phyloP scores from a whole-genome alignment of 345 rosid species.

The Kernera saxatilis region DNA sequence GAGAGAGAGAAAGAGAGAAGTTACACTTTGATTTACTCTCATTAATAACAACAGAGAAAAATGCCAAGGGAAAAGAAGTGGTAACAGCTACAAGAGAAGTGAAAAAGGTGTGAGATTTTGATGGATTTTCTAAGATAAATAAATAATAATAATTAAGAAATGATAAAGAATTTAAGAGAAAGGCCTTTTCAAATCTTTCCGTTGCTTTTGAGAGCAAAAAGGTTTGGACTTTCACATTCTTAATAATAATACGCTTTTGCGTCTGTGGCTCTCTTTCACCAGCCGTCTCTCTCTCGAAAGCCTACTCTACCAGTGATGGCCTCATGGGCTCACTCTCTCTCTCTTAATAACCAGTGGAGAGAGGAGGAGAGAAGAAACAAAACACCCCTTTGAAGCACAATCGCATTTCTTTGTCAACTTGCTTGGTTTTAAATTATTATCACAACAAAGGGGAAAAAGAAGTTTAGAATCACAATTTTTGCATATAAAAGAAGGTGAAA shows the following conservation, averaged over 20 bases:
- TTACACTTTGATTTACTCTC: slow-evolving; percentile 31
- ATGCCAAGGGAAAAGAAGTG: slow-evolving; percentile 20
- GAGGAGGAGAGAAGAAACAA: background rate
- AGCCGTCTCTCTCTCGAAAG: slow-evolving; percentile 23
- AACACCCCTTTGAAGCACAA: background rate
- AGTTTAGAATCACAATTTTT: too few species aligned
- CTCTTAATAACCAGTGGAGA: background rate
- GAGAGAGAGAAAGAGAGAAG: background rate
- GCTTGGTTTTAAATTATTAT: background rate
- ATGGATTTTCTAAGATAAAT: background rate
- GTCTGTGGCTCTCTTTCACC: slow-evolving; percentile 19
- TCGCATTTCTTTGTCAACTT: background rate
- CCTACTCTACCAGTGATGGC: slow-evolving; percentile 25
- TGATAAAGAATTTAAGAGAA: background rate
- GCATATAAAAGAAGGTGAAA: too few species aligned
- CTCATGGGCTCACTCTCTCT: slow-evolving; percentile 8
- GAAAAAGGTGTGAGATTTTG: slow-evolving; percentile 21
- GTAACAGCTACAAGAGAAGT: slow-evolving; percentile 22
- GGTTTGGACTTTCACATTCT: slow-evolving; percentile 22
- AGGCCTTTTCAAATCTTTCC: background rate
- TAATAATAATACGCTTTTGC: background rate
- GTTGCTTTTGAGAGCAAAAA: slow-evolving; percentile 28
- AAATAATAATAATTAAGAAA: slow-evolving; percentile 3
- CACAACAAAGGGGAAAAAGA: too few species aligned
- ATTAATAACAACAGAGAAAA: slow-evolving; percentile 21